Conservation (phyloP, 139 green algal species). For the Coccomyxa sp. region DNA sequence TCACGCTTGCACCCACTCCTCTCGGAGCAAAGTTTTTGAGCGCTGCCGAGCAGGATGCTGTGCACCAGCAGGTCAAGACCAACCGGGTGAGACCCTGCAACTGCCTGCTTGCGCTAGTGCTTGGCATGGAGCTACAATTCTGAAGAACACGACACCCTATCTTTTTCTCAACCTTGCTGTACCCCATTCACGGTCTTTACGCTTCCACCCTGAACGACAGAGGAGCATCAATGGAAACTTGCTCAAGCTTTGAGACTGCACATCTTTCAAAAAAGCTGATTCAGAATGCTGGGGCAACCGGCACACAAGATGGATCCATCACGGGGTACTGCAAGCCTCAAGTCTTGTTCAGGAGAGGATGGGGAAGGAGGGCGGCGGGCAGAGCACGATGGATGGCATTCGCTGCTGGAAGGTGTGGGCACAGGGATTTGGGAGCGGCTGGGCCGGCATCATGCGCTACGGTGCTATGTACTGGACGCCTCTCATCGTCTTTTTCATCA, state of each 20-base stretch:
- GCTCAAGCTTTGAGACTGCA: no score
- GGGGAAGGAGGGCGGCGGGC: neutral
- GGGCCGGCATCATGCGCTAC: conserved; percentile 3
- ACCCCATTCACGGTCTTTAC: no score
- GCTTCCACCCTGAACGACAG: no score
- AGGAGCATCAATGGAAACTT: no score
- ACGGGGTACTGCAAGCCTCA: neutral
- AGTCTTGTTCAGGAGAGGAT: conserved; percentile 4
- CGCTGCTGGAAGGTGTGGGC: conserved; percentile 16
- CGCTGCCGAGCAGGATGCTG: neutral
- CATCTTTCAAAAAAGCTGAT: neutral
- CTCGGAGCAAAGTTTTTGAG: conserved; percentile 3
- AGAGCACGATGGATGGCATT: conserved; percentile 5
- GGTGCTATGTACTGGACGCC: conserved; percentile 14
- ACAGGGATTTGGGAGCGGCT: conserved; percentile 8
- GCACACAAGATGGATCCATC: no score
- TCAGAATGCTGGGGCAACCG: no score
- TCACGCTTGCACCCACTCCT: neutral
- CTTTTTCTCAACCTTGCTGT: no score
- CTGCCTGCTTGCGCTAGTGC: no score
- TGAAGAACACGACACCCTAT: no score
- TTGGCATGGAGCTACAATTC: no score
- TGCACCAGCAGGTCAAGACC: neutral
- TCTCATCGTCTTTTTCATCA: conserved; percentile 3
- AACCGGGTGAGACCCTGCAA: neutral